Base-by-base conservation (phyloP, 768 basidiomycete genomes). In the Rhizopogon rudus region DNA sequence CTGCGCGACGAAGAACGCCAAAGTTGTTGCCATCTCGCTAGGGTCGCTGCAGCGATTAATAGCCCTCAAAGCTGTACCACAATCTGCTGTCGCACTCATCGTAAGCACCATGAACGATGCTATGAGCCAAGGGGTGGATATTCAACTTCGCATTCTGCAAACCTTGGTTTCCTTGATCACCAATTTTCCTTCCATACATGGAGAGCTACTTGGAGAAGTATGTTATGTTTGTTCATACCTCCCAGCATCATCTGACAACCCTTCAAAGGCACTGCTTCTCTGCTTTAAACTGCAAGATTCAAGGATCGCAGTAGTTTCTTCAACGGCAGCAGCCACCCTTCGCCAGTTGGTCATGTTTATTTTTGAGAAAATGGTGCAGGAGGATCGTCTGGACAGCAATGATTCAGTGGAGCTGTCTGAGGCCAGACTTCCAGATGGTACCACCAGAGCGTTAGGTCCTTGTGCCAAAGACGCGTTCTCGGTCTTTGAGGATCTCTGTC, bases 301-400 rank as follows among this genome's bases (percentile, higher is more conserved):
- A 0, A 86, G 91, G 59, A 97, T 95, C 22, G 90, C 93, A 0
- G 96, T 98, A 25, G 96, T 99, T 6, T 96, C 94, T 3, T 95
- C 93, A 0, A 98, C 97, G 3, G 96, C 96, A 2, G 95, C 95
- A 3, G 97, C 97, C 0, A 98, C 95, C 0, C 80, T 98, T 4
- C 87, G 95, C 2, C 96, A 98, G 67, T 79, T 98, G 1, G 92
- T 98, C 44, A 98, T 99, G 95, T 91, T 98, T 61, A 87, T 98
- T 16, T 91, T 98, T 43, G 97, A 99, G 72, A 94, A 96, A 66
- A 90, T 98, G 70, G 82, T 86, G 1, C 78, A 82, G 16, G 91
- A 94, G 65, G 90, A 93, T 66, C 73, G 75, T 5, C 69, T 68
- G 14, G 79, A 77, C 20, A 58, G 51, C 6, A 33, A 54, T 13